phyloP scores from a whole-genome alignment of 257 asterid genomes.

The Primulina huaijiensis region DNA sequence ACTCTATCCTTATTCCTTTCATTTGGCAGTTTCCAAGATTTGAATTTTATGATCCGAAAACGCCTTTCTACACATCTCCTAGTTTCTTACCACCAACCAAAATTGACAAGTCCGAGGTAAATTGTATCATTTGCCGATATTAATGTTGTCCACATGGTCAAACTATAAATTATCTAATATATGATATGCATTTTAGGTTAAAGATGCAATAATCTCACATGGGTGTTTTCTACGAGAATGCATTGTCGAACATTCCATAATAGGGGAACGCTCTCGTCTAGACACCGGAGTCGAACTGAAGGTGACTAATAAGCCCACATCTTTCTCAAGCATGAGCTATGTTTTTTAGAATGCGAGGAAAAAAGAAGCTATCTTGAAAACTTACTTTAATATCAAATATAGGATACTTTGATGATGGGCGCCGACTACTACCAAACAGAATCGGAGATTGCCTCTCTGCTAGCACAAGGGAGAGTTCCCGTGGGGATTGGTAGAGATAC shows the following conservation, averaged over 20 bases:
- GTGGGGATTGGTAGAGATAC: conserved; percentile 81
- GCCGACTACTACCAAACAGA: conserved; percentile 90
- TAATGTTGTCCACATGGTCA: not conserved
- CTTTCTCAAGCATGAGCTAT: not conserved
- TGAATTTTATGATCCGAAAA: conserved; percentile 85
- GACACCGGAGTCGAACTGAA: conserved; percentile 84
- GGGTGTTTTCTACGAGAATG: conserved; percentile 96
- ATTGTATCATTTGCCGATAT: not conserved
- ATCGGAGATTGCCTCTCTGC: conserved; percentile 77
- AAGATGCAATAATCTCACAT: conserved; percentile 89
- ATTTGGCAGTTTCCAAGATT: conserved; percentile 65
- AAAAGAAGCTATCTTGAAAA: not conserved
- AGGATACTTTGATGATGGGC: conserved; percentile 95
- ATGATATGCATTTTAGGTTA: conserved; percentile 44
- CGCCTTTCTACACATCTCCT: conserved; percentile 94
- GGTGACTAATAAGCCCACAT: conserved; percentile 36
- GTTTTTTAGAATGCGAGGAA: not conserved
- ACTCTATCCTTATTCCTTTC: not conserved
- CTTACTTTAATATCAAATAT: not conserved
- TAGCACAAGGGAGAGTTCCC: conserved; percentile 82
- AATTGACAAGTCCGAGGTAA: conserved; percentile 80
- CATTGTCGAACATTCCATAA: conserved; percentile 67
- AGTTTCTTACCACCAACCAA: conserved; percentile 94
- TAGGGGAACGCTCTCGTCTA: conserved; percentile 93
- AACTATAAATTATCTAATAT: conserved; percentile 12